A percentile compares a stretch with the other conserved stretches of the same genome.
These are phyloP conservation scores for Rubroshorea leprosula DNA, from an alignment of 345 rosid genomes.

Conservation along the genomic window DNA sequence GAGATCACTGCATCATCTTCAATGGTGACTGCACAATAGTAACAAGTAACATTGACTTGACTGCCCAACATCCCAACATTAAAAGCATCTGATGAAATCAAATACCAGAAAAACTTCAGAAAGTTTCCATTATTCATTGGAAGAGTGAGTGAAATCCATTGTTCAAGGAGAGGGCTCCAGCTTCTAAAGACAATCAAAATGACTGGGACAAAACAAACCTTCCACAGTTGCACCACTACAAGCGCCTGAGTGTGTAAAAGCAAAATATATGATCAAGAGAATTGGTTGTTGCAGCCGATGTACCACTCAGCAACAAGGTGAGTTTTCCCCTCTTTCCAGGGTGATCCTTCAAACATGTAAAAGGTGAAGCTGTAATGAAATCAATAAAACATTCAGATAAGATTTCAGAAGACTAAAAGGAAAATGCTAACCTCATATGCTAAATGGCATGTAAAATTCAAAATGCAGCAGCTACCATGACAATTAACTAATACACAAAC, in stretches of 20 bases:
- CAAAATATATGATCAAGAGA: slow-evolving; percentile 94
- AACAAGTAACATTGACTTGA: no score
- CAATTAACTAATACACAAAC: no score
- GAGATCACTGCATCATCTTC: no score
- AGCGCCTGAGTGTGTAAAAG: slow-evolving; percentile 93
- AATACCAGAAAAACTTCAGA: no score
- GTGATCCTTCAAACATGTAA: slow-evolving; percentile 92
- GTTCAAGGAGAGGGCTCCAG: not conserved
- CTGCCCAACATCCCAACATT: no score
- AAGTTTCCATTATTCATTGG: no score
- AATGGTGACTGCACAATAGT: no score
- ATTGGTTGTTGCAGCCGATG: slow-evolving; percentile 95
- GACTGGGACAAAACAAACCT: slow-evolving; percentile 43
- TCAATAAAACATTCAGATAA: slow-evolving; percentile 6
- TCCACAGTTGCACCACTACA: slow-evolving; percentile 91
- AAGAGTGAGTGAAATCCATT: slow-evolving; percentile 22
- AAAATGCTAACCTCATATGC: not conserved
- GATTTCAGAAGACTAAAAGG: not conserved
- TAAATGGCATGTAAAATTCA: not conserved
- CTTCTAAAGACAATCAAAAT: not conserved
- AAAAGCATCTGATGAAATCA: no score
- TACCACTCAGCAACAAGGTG: slow-evolving; percentile 72
- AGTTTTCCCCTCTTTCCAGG: slow-evolving; percentile 89
- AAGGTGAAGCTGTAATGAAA: slow-evolving; percentile 65
- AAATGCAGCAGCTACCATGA: no score